Conservation (phyloP, 371 early-diverging fungal species). For the Thermomucor indicae-seudaticae region DNA sequence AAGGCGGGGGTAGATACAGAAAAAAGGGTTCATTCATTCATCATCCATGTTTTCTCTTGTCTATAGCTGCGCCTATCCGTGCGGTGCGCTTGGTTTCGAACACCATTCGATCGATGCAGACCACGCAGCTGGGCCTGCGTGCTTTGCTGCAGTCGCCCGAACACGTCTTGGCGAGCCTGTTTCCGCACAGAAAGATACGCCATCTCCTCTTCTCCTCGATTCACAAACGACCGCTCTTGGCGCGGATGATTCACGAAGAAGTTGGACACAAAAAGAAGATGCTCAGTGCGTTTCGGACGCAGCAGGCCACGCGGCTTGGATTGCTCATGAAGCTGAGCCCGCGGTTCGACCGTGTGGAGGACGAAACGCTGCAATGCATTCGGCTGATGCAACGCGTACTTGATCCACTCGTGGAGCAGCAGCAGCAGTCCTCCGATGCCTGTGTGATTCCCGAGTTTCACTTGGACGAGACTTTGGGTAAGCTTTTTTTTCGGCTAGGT, state of each 20-base stretch:
- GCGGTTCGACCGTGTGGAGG: constrained; percentile 9
- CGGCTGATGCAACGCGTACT: constrained; percentile 12
- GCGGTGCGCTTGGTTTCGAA: constrained; percentile 25
- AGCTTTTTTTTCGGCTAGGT: too few relatives aligned
- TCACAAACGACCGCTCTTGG: constrained; percentile 32
- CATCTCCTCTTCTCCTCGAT: constrained; percentile 4
- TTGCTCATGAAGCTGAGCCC: constrained; percentile 37
- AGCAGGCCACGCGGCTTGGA: constrained; percentile 66
- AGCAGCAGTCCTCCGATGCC: too few relatives aligned
- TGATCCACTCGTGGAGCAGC: constrained; percentile 2
- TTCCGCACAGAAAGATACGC: constrained; percentile 18
- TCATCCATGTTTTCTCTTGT: neutral
- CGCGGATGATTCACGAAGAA: constrained; percentile 59
- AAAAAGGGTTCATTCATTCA: neutral
- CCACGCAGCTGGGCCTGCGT: constrained; percentile 13
- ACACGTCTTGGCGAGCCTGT: constrained; percentile 25
- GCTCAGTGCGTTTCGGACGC: constrained; percentile 47
- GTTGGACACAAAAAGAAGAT: constrained; percentile 50
- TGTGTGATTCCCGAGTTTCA: too few relatives aligned
- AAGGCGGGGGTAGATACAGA: neutral
- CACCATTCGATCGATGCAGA: constrained; percentile 11
- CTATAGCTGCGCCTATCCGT: constrained; percentile 45
- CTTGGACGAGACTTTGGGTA: too few relatives aligned
- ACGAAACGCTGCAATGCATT: constrained; percentile 7
- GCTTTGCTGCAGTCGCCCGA: constrained; percentile 20